Evolutionary conservation across 768 basidiomycete species (phyloP), one percentile per base, ranked within the genome.

Genomic region (Mycena maculata): DNA sequence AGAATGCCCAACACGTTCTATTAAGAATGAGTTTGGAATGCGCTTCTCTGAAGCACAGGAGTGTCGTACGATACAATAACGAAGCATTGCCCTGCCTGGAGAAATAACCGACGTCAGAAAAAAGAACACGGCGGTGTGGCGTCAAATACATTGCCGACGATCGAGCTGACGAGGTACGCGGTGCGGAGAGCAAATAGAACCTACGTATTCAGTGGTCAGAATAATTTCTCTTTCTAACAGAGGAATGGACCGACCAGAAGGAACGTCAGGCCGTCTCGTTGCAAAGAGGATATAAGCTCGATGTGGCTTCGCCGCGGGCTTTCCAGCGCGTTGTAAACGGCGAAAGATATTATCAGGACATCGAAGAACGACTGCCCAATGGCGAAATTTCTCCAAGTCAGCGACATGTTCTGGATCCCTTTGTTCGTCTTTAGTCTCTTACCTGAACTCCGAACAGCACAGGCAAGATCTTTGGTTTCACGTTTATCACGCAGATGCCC

Each of bases 21-120:
- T 16, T 36, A 36, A 28, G 20, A 31, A n/a, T 31, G 15, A 36
- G 4, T 11, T 33, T 10, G 30, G 10, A 12, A 20, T 44, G 16
- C 42, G 30, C 3, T 10, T 53, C 20, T 36, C 16, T 20, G 30
- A 11, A 36, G 22, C 16, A 18, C 9, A 44, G 22, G 18, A 44
- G 8, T 18, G 15, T 36, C 33, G 33, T 36, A 53, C 50, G 50
- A 31, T 16, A 53, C 28, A 16, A 33, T 53, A 20, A 36, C 50
- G n/a, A 53, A 53, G 22, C 30, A 33, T 53, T 53, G 50, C 11
- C 50, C 50, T 9, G 50, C 50, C 50, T 53, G n/a, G 50, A 53
- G 10, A 22, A 33, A 31, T 18, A 6, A 36, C 27, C 6, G 12
- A n/a, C 50, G 22, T 31, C 30, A 53, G 30, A 31, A 31, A 53